Base-by-base conservation (phyloP, 2,329 filamentous ascomycete species). In the Gnomoniopsis sp. region DNA sequence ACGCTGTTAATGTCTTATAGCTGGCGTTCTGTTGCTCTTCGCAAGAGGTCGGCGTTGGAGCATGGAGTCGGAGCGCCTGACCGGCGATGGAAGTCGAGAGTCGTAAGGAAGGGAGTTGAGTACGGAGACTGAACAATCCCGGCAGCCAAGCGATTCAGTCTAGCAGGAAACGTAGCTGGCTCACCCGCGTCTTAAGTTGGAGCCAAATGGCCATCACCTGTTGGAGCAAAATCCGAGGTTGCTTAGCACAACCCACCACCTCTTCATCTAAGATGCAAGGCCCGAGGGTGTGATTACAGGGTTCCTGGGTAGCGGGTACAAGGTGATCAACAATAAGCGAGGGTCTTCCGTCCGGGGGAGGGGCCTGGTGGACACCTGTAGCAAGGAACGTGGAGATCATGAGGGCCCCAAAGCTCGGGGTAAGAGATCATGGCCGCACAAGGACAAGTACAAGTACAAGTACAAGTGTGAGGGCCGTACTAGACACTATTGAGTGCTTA, bases 211-310 rank as follows among this genome's bases (percentile, higher is more conserved):
- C 48, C 38, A 55, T 59, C n/a, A 38, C 51, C 21, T 43, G 49
- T 53, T 61, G 51, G 50, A 58, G 55, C 33, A 59, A 61, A 61
- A 55, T 61, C 59, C 59, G 59, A 56, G 59, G 59, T 59, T 53
- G 49, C 34, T 49, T 34, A 41, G 57, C 49, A 43, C 57, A 61
- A 43, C 14, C 59, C 43, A 44, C 34, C n/a, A n/a, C n/a, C n/a
- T n/a, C 49, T 59, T 49, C 22, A 55, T 15, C n/a, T 15, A 15
- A 41, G 38, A n/a, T 51, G 30, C 50, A 60, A 43, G 44, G 43
- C 48, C 19, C 14, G 19, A 48, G 47, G 50, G 59, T 33, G 49
- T 34, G 23, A 51, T 55, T 53, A 50, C 48, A 56, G 30, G 34
- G 26, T 47, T 12, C 43, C 26, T 30, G 26, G 26, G 26, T 30